Conservation (phyloP, 2,329 filamentous ascomycete species). For the Alternaria sp. region DNA sequence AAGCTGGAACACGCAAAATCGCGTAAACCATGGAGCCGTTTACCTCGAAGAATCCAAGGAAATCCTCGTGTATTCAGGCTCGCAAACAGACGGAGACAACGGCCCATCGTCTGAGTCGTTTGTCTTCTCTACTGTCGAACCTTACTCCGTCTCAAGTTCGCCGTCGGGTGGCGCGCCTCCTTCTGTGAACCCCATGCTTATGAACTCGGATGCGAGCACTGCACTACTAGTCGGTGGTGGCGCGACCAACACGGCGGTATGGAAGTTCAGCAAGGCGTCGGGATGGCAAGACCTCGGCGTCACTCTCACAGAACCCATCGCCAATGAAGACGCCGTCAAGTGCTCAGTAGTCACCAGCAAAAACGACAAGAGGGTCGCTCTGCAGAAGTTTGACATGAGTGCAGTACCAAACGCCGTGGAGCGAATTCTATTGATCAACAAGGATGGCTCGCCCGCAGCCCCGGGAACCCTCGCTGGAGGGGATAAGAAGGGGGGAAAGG, state of each 20-base stretch:
- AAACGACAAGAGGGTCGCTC: conserved; percentile 74
- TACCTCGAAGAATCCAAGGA: conserved; percentile 75
- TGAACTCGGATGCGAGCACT: conserved; percentile 75
- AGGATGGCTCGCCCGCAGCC: conserved; percentile 61
- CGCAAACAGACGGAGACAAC: conserved; percentile 64
- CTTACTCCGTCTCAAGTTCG: conserved; percentile 68
- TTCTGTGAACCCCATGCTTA: conserved; percentile 72
- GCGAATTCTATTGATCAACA: conserved; percentile 71
- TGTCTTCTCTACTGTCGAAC: conserved; percentile 70
- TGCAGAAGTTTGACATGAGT: conserved; percentile 80
- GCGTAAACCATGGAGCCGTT: conserved; percentile 76
- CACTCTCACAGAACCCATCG: conserved; percentile 67
- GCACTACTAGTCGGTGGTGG: conserved; percentile 79
- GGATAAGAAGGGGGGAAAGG: conserved; percentile 33
- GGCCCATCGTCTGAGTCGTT: conserved; percentile 77
- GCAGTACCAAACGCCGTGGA: conserved; percentile 77
- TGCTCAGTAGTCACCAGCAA: conserved; percentile 72
- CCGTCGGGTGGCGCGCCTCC: conserved; percentile 62
- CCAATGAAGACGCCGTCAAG: conserved; percentile 67
- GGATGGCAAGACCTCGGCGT: conserved; percentile 75
- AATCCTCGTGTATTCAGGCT: conserved; percentile 84
- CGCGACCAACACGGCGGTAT: conserved; percentile 71
- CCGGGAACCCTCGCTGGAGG: conserved; percentile 59
- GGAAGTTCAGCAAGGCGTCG: conserved; percentile 70
- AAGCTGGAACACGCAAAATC: conserved; percentile 68